Evolutionary conservation across 306 rosid genomes (phyloP), one percentile per base, ranked within the genome.

Genomic region (Vigna reflexopilosa): DNA sequence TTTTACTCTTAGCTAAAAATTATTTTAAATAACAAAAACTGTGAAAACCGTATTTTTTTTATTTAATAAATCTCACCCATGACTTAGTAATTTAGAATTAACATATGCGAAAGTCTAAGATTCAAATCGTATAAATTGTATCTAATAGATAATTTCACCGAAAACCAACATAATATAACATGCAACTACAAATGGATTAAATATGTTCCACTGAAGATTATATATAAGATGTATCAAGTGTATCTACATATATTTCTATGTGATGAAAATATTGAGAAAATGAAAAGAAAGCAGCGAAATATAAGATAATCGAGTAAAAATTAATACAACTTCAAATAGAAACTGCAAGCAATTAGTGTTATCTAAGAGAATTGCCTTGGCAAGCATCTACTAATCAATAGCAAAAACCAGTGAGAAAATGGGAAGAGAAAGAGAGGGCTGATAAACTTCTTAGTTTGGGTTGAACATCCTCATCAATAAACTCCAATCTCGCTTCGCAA

Each of bases 401-500:
- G 24, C 42, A 49, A 38, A 30, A 72, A 16, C 26, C 20, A 13
- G 19, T 32, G 17, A 40, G 32, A 56, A 48, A 44, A 42, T 15
- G 16, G 14, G 38, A 32, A 62, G 16, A 11, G 32, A 45, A 9
- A 16, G 70, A 3, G 4, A 2, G 71, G 61, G 12, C 5, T 4
- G 44, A 22, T 3, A 65, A 67, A 52, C 67, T 66, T 34, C 70
- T 48, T 66, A 42, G 67, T 71, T 40, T 22, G 57, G 32, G 68
- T 30, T 32, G 34, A 77, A 49, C 26, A 50, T 67, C 57, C 45
- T 62, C 67, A 54, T 52, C 20, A 45, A 50, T 64, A 77, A 73
- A 80, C 67, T 28, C 52, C 66, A 24, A 44, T 58, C 65, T 73
- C 12, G 74, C 64, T 52, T 70, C 40, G 79, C 77, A 77, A 68